These are phyloP conservation scores for Chloranthus sessilifolius DNA, from an alignment of 164 flowering plant genomes.

Conservation along the genomic window DNA sequence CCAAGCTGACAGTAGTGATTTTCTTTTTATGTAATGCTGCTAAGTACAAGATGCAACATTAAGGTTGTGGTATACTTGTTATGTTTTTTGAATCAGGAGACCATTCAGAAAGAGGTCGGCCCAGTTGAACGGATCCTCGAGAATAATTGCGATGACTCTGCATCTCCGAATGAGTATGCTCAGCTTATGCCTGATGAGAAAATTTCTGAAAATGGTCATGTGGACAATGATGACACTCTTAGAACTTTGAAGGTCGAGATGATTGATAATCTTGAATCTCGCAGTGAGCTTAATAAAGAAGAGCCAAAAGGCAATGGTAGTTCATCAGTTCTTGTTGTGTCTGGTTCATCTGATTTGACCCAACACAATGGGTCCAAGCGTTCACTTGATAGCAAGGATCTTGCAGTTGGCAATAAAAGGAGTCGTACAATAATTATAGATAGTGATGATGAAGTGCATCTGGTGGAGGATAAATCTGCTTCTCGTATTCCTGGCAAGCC, in stretches of 20 bases:
- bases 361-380: constrained; percentile 46
- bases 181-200: constrained; percentile 3
- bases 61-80: too few relatives aligned
- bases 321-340: constrained; percentile 22
- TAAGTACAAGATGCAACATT: too few relatives aligned
- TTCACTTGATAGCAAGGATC: constrained; percentile 33
- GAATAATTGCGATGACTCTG: constrained; percentile 13
- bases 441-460: constrained; percentile 46
- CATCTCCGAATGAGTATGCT: constrained; percentile 13
- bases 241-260: constrained; percentile 17
- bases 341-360: constrained; percentile 20
- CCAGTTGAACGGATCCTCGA: constrained; percentile 17
- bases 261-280: constrained; percentile 17
- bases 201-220: constrained; percentile 2
- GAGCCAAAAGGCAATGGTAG: constrained; percentile 18
- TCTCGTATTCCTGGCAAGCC: constrained; percentile 10
- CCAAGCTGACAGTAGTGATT: too few relatives aligned
- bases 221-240: constrained; percentile 14
- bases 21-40: too few relatives aligned
- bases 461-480: constrained; percentile 20
- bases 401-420: constrained; percentile 34
- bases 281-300: constrained; percentile 18
- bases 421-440: constrained; percentile 36
- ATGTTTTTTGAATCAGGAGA: constrained; percentile 25
- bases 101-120: constrained; percentile 16